Percentiles rank a stretch among this genome's conserved stretches.
phyloP scores from a whole-genome alignment of 2,329 filamentous ascomycete genomes.

The Ascochyta koolunga region DNA sequence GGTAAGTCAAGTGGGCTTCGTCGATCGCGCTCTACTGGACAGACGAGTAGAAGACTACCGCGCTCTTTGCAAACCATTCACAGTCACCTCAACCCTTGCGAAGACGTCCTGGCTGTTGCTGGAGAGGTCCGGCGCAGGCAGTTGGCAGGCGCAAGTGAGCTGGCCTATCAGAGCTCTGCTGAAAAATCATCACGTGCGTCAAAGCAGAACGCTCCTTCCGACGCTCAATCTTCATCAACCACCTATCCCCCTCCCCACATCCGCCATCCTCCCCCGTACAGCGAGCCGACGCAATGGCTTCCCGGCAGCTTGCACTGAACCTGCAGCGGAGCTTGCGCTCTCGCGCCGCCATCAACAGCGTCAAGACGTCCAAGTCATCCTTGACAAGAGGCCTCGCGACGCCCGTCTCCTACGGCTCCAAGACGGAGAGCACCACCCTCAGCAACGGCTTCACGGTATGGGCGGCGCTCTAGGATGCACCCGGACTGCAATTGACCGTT shows the following conservation, averaged over 20 bases:
- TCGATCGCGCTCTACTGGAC: too few relatives aligned
- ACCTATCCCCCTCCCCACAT: constrained; percentile 34
- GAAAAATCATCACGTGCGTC: constrained; percentile 4
- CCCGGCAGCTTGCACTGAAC: constrained; percentile 95
- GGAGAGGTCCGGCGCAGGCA: too few relatives aligned
- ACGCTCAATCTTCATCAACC: constrained; percentile 37
- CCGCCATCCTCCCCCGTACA: constrained; percentile 33
- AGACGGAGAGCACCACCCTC: constrained; percentile 94
- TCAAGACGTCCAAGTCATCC: constrained; percentile 62
- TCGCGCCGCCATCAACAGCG: constrained; percentile 80
- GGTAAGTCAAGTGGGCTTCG: too few relatives aligned
- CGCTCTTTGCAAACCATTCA: too few relatives aligned
- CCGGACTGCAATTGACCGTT: constrained; percentile 42
- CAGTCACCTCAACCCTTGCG: too few relatives aligned
- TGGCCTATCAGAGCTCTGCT: too few relatives aligned
- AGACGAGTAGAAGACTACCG: too few relatives aligned
- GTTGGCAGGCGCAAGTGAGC: too few relatives aligned
- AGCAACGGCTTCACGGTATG: constrained; percentile 95
- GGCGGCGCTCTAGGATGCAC: constrained; percentile 17
- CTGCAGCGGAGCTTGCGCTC: constrained; percentile 88
- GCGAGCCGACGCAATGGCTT: constrained; percentile 73
- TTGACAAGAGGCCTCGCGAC: constrained; percentile 89
- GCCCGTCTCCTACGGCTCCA: constrained; percentile 74
- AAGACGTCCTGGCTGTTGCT: too few relatives aligned
- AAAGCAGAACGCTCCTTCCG: constrained; percentile 26